Evolutionary conservation across 441 rosid species (phyloP).

Genomic region (Dalechampia spathulata): DNA sequence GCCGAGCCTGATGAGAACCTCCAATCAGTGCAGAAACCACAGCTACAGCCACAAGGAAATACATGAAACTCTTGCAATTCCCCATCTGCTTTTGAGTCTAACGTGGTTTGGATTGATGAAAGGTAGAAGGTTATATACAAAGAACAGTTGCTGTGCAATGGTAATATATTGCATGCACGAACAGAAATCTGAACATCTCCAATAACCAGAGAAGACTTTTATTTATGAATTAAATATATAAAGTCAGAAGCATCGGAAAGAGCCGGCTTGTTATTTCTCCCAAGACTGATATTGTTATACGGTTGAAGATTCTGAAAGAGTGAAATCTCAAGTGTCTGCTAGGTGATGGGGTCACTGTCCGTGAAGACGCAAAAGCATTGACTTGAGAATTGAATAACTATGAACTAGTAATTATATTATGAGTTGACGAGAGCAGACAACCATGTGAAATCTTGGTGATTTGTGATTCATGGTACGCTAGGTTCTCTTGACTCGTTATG

Average conservation of each 20-base stretch:
- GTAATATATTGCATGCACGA: constrained; percentile 10
- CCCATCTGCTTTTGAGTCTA: neutral
- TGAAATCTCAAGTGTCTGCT: neutral
- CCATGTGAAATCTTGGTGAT: no score
- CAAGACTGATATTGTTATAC: neutral
- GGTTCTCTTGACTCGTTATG: no score
- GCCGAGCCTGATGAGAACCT: constrained; percentile 19
- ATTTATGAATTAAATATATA: no score
- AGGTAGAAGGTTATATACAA: neutral
- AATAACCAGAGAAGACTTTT: no score
- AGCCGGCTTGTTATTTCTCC: constrained; percentile 22
- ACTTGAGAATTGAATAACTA: constrained; percentile 4
- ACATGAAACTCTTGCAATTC: constrained; percentile 7
- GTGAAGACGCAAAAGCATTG: constrained; percentile 11
- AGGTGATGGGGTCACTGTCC: constrained; percentile 12
- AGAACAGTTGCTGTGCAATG: neutral
- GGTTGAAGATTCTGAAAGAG: neutral
- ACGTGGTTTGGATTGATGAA: constrained; percentile 7
- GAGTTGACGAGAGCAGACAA: neutral
- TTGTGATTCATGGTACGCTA: no score
- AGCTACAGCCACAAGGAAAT: constrained; percentile 15
- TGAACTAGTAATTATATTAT: neutral
- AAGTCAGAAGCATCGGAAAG: no score
- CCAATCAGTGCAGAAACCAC: constrained; percentile 7
- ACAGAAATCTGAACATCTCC: no score